phyloP scores from a whole-genome alignment of 1,139 yeast genomes.

The Geotrichum europaeum region DNA sequence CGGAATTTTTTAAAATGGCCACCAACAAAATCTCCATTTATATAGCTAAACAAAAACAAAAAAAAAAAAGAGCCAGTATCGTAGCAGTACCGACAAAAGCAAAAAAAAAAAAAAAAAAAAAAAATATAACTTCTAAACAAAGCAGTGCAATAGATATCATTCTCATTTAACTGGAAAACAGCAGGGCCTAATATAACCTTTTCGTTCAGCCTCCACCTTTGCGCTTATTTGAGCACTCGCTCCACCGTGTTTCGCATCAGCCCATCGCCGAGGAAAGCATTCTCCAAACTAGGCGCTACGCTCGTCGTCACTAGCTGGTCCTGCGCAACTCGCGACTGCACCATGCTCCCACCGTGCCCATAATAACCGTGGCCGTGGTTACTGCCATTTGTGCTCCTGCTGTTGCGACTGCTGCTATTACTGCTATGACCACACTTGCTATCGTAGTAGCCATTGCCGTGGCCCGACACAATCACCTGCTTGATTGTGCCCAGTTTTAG shows the following conservation, averaged over 20 bases:
- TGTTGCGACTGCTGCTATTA: too few relatives aligned
- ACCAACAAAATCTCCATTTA: neutral
- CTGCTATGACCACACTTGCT: neutral
- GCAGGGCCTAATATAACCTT: too few relatives aligned
- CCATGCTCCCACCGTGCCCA: slow-evolving; percentile 2
- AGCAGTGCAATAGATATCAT: too few relatives aligned
- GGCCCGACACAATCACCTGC: slow-evolving; percentile 22
- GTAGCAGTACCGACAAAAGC: neutral
- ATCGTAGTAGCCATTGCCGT: neutral
- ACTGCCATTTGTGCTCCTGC: neutral
- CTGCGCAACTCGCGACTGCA: slow-evolving; percentile 6
- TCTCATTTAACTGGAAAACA: too few relatives aligned
- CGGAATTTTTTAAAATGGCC: neutral
- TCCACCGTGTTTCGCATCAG: slow-evolving; percentile 8
- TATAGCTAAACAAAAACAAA: neutral
- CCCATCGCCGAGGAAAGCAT: slow-evolving; percentile 8
- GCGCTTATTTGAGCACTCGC: neutral
- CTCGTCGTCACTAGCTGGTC: slow-evolving; percentile 9
- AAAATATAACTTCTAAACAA: too few relatives aligned
- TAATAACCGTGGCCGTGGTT: neutral
- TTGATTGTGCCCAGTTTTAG: slow-evolving; percentile 30
- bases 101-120: too few relatives aligned
- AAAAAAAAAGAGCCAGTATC: neutral
- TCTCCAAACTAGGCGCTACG: slow-evolving; percentile 7
- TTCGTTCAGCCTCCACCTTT: neutral